Evolutionary conservation across 768 basidiomycete genomes (phyloP).

Genomic region (Ramaria sp.): DNA sequence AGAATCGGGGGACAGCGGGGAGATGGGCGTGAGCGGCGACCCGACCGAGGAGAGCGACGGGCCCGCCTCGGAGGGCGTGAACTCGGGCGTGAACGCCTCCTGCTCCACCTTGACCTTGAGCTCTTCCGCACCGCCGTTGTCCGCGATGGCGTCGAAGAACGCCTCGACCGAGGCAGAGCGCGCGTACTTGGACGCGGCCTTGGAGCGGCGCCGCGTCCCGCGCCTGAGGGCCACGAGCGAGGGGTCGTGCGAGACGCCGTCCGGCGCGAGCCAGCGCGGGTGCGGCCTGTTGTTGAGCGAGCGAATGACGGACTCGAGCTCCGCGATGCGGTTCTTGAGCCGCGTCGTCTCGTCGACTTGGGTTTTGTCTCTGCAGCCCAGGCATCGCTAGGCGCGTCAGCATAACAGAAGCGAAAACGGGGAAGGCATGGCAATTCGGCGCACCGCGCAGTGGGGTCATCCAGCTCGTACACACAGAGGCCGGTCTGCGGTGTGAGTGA

Average conservation of each 20-base stretch:
- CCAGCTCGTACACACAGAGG: constrained; percentile 90
- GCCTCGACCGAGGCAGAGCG: not conserved
- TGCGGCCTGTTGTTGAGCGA: constrained; percentile 82
- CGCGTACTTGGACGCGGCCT: not conserved
- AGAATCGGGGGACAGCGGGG: not conserved
- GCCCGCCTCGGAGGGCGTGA: not conserved
- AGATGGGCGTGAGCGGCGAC: not conserved
- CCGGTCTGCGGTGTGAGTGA: constrained; percentile 53
- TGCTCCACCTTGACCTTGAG: not conserved
- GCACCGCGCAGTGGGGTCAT: constrained; percentile 74
- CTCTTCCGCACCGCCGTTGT: not conserved
- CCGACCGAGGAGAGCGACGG: not conserved
- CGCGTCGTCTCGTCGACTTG: constrained; percentile 74
- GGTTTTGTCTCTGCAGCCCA: constrained; percentile 76
- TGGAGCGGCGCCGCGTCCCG: constrained; percentile 8
- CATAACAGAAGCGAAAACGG: too few species aligned
- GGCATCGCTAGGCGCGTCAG: too few species aligned
- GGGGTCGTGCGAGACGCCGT: constrained; percentile 12
- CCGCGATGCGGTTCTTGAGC: constrained; percentile 78
- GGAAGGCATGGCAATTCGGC: constrained; percentile 15
- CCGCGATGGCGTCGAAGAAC: constrained; percentile 1
- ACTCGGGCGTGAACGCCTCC: not conserved
- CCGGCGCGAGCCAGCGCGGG: constrained; percentile 64
- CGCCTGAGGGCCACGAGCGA: constrained; percentile 13
- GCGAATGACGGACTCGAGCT: constrained; percentile 84